Evolutionary conservation across 228 moss, liverwort and hornwort genomes (phyloP).

Genomic region (Sphagnum fallax): DNA sequence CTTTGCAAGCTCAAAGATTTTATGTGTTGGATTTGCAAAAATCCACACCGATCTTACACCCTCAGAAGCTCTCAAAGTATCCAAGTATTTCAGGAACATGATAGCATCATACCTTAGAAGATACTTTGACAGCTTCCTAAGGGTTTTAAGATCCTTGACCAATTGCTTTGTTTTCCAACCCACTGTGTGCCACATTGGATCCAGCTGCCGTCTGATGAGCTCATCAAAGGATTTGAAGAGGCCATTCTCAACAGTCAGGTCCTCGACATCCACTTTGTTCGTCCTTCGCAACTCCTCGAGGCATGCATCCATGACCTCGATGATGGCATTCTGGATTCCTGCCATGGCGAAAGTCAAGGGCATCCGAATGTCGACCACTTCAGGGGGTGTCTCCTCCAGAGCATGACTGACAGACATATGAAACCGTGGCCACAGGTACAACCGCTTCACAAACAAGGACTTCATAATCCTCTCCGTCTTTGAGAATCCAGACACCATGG

Average conservation of each 20-base stretch:
- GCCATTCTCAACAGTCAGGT: conserved; percentile 91
- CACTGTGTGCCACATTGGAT: conserved; percentile 97
- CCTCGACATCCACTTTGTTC: conserved; percentile 94
- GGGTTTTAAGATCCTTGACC: conserved; percentile 75
- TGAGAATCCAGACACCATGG: conserved; percentile 86
- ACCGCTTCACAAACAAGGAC: conserved; percentile 67
- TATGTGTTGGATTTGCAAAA: conserved; percentile 78
- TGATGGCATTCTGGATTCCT: conserved; percentile 86
- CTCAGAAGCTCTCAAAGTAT: conserved; percentile 83
- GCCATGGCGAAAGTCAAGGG: conserved; percentile 86
- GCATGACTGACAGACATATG: conserved; percentile 69
- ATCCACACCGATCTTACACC: conserved; percentile 93
- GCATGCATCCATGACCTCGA: conserved; percentile 99
- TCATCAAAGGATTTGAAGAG: conserved; percentile 99
- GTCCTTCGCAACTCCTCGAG: conserved; percentile 94
- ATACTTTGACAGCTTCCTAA: conserved; percentile 89
- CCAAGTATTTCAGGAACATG: conserved; percentile 91
- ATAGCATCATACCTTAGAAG: conserved; percentile 88
- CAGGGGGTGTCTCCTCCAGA: conserved; percentile 70
- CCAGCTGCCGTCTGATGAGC: conserved; percentile 78
- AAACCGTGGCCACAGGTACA: conserved; percentile 90
- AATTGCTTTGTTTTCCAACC: conserved; percentile 98
- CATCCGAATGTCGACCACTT: conserved; percentile 92
- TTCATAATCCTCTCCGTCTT: conserved; percentile 96
- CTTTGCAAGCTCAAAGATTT: conserved; percentile 94